These are phyloP conservation scores for Fusarium domesticum DNA, from an alignment of 2,329 filamentous ascomycete species.

Conservation along the genomic window DNA sequence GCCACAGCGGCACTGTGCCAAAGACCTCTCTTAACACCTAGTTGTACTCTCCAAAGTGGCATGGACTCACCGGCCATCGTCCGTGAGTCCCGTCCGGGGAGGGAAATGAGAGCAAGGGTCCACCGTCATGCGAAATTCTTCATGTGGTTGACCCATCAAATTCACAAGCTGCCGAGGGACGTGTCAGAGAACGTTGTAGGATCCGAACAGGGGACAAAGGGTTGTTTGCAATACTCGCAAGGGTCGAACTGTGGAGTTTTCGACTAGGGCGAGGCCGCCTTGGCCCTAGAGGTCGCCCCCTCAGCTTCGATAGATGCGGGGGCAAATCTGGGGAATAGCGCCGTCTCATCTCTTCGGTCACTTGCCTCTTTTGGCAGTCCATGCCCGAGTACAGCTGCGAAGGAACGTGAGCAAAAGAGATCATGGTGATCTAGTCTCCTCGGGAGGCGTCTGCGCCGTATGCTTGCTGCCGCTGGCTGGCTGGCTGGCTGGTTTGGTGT, in stretches of 20 bases:
- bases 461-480: slow-evolving; percentile 6
- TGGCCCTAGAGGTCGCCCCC: neutral
- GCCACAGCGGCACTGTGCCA: slow-evolving; percentile 2
- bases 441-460: slow-evolving; percentile 13
- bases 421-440: slow-evolving; percentile 27
- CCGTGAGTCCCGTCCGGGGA: slow-evolving; percentile 6
- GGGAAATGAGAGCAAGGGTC: slow-evolving; percentile 7
- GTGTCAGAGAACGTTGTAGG: slow-evolving; percentile 5
- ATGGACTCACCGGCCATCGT: slow-evolving; percentile 21
- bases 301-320: slow-evolving; percentile 11
- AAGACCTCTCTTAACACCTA: too few relatives aligned
- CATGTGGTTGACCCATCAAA: slow-evolving; percentile 15
- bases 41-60: slow-evolving; percentile 2
- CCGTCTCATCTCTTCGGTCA: slow-evolving; percentile 20
- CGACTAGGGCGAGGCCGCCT: neutral
- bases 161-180: slow-evolving; percentile 31
- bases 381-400: slow-evolving; percentile 27
- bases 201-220: slow-evolving; percentile 10
- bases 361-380: slow-evolving; percentile 26
- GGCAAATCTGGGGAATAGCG: slow-evolving; percentile 31
- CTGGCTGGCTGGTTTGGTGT: too few relatives aligned
- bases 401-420: slow-evolving; percentile 17
- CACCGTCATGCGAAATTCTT: neutral
- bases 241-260: neutral
- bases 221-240: slow-evolving; percentile 5